These are phyloP conservation scores for Lycium ferocissimum DNA, from an alignment of 257 asterid genomes.

Conservation along the genomic window DNA sequence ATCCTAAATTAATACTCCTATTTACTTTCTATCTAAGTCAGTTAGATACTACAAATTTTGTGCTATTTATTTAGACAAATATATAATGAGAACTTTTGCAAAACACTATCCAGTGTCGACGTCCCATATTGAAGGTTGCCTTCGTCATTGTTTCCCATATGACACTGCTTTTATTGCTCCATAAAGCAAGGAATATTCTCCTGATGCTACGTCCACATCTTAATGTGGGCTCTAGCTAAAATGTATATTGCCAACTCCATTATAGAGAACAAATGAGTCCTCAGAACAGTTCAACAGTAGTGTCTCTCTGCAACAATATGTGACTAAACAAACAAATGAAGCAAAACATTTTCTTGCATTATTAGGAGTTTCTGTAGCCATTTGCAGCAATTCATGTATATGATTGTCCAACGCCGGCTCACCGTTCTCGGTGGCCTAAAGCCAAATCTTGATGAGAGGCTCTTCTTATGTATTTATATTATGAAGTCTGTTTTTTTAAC, in stretches of 20 bases:
- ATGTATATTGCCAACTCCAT: conserved; percentile 11
- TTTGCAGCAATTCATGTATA: not conserved
- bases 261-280: not conserved
- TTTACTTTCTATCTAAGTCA: not conserved
- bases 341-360: not conserved
- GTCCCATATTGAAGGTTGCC: no score
- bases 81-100: not conserved
- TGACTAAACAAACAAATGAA: not conserved
- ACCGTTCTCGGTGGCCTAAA: no score
- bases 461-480: no score
- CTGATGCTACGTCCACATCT: not conserved
- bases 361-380: not conserved
- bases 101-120: not conserved
- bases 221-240: not conserved
- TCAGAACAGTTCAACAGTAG: not conserved
- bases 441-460: no score
- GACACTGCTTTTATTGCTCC: not conserved
- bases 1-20: no score
- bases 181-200: not conserved
- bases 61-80: not conserved
- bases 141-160: conserved; percentile 12
- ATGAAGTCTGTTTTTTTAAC: no score
- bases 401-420: no score
- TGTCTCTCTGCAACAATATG: not conserved
- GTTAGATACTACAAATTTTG: not conserved